Evolutionary conservation across 768 basidiomycete species (phyloP).

Genomic region (Pleurotus eryngii): DNA sequence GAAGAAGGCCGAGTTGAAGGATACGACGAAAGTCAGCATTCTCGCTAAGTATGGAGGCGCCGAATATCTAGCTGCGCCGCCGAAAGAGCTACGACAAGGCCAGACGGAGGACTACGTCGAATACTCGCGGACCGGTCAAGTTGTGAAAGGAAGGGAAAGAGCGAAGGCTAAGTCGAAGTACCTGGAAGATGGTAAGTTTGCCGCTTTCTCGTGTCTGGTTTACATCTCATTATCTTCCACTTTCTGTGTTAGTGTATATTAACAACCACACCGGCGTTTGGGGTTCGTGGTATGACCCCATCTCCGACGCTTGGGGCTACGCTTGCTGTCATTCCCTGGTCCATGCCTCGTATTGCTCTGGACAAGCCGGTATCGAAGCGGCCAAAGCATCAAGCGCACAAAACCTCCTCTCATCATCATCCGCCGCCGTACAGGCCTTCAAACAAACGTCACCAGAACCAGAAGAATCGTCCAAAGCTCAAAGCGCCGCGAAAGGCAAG

Average conservation of each 20-base stretch:
- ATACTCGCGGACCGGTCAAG: conserved; percentile 87
- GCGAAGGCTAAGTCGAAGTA: conserved; percentile 91
- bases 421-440: conserved; percentile 17
- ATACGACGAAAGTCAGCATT: conserved; percentile 85
- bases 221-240: conserved; percentile 1
- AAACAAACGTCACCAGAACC: conserved; percentile 13
- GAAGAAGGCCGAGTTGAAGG: conserved; percentile 90
- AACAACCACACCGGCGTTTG: conserved; percentile 97
- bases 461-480: conserved; percentile 21
- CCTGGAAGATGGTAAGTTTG: conserved; percentile 83
- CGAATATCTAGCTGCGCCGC: conserved; percentile 84
- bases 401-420: conserved; percentile 41
- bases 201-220: neutral
- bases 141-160: conserved; percentile 88
- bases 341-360: conserved; percentile 90
- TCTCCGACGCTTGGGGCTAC: conserved; percentile 83
- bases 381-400: conserved; percentile 72
- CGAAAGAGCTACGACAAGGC: conserved; percentile 88
- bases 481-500: conserved; percentile 9
- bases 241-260: conserved; percentile 56
- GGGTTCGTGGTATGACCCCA: conserved; percentile 90
- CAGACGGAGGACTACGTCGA: conserved; percentile 98
- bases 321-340: conserved; percentile 89
- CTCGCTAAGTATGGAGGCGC: conserved; percentile 93
- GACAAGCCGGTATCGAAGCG: conserved; percentile 79